Evolutionary conservation across 2,329 filamentous ascomycete genomes (phyloP).

Genomic region (Cercospora brassicicola): DNA sequence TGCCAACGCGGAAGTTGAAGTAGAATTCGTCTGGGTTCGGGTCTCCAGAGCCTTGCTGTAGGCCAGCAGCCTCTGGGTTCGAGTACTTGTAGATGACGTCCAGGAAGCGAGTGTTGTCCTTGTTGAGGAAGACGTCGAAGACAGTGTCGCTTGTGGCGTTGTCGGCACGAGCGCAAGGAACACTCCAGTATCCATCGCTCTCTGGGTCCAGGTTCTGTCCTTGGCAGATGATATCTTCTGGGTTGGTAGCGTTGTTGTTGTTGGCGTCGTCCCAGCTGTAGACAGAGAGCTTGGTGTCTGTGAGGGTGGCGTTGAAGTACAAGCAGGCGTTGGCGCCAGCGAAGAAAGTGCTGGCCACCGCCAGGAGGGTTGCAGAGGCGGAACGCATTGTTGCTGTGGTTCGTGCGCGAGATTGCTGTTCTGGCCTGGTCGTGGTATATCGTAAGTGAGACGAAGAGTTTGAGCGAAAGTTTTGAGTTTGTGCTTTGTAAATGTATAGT

Average conservation of each 20-base stretch:
- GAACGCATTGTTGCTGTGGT: constrained; percentile 3
- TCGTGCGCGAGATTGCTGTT: background rate
- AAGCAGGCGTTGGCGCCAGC: constrained; percentile 16
- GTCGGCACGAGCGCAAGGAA: constrained; percentile 19
- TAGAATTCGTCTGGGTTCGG: constrained; percentile 19
- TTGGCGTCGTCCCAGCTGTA: constrained; percentile 26
- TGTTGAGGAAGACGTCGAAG: constrained; percentile 25
- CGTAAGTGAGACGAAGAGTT: background rate
- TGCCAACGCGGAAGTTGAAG: constrained; percentile 25
- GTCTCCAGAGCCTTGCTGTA: constrained; percentile 15
- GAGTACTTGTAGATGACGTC: constrained; percentile 26
- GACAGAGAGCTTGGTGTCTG: constrained; percentile 20
- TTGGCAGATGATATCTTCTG: constrained; percentile 24
- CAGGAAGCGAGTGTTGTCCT: constrained; percentile 22
- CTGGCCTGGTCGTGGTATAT: background rate
- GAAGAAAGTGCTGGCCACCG: constrained; percentile 17
- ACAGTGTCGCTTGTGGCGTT: constrained; percentile 20
- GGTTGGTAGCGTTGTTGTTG: constrained; percentile 22
- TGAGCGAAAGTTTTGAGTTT: background rate
- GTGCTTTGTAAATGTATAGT: background rate
- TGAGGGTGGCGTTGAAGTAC: constrained; percentile 26
- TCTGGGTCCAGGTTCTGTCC: constrained; percentile 11
- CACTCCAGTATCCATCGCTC: constrained; percentile 16
- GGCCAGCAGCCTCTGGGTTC: constrained; percentile 17
- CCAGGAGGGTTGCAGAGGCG: constrained; percentile 8